Evolutionary conservation across 1,139 yeast species (phyloP), one percentile per base, ranked within the genome.

Genomic region (Geotrichum armillariae): DNA sequence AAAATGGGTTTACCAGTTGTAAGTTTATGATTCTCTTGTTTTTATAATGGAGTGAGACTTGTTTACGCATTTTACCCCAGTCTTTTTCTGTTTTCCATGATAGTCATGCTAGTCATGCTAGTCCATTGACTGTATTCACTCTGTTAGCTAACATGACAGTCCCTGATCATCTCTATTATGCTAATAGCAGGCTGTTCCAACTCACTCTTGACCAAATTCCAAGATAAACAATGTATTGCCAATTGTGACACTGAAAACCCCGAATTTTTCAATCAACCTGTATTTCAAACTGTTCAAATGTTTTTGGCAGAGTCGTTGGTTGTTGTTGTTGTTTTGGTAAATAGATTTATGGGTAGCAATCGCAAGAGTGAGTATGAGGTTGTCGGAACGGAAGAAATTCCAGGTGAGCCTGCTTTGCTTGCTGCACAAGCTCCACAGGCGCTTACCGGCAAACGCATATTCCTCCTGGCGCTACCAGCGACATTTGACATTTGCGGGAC

Each of bases 271-370:
- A 86, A 85, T 58, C 93, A 86, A 66, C 95, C 95, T 0, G 90
- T 84, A 3, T 67, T 86, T 39, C 95, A 86, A 63, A 83, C 94
- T 0, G 71, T 84, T 27, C 94, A 86, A 66, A 86, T 86, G 95
- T 86, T 86, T 62, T 65, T 84, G 4, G 95, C 94, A 18, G 95
- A 86, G 61, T 79, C 44, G 66, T 72, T 22, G 74, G 81, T 62
- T 67, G 80, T 72, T 51, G 78, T 56, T 77, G 74, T 44, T 73
- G 56, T 44, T 35, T 23, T 50, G 31, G 14, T 39, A 2, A 39
- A 39, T 22, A 32, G 34, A 18, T 40, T 40, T 34, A 23, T 33
- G 17, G 21, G 34, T 6, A 23, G 25, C 33, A 25, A 11, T 7
- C 29, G 29, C 7, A 11, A 11, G 9, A 25, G 11, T 25, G n/a